phyloP scores from a whole-genome alignment of 768 basidiomycete genomes.

The Hebeloma cylindrosporum region DNA sequence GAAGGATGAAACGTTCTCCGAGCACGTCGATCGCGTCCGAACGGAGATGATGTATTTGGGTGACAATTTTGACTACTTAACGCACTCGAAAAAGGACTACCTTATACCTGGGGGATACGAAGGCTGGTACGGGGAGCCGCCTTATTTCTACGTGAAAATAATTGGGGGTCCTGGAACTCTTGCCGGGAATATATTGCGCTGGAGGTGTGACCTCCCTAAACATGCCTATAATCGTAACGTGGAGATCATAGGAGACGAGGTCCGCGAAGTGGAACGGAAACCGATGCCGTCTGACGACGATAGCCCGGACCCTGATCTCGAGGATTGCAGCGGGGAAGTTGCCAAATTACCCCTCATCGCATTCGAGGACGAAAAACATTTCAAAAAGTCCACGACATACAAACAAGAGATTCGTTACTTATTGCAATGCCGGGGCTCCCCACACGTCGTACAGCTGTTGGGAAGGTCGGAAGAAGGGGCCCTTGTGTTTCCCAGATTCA shows the following conservation, averaged over 20 bases:
- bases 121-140: constrained; percentile 4
- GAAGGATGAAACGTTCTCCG: no score
- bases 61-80: no score
- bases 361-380: constrained; percentile 6
- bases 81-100: no score
- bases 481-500: no score
- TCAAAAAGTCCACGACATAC: constrained; percentile 4
- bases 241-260: constrained; percentile 1
- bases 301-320: no score
- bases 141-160: constrained; percentile 5
- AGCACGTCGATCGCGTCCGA: no score
- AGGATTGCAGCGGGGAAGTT: no score
- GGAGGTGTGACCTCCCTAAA: constrained; percentile 4
- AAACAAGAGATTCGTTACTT: constrained; percentile 9
- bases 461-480: constrained; percentile 2
- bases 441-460: constrained; percentile 4
- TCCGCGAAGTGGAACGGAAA: no score
- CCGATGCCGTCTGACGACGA: no score
- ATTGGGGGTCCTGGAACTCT: constrained; percentile 3
- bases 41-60: no score
- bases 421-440: constrained; percentile 3
- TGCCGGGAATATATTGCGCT: background rate
- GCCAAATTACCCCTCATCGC: constrained; percentile 4
- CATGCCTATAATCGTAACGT: constrained; percentile 1
- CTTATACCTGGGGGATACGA: constrained; percentile 5